Percentiles rank a stretch among this genome's conserved stretches.
phyloP scores from a whole-genome alignment of 2,329 filamentous ascomycete species.

The Epicoccum sorghinum region DNA sequence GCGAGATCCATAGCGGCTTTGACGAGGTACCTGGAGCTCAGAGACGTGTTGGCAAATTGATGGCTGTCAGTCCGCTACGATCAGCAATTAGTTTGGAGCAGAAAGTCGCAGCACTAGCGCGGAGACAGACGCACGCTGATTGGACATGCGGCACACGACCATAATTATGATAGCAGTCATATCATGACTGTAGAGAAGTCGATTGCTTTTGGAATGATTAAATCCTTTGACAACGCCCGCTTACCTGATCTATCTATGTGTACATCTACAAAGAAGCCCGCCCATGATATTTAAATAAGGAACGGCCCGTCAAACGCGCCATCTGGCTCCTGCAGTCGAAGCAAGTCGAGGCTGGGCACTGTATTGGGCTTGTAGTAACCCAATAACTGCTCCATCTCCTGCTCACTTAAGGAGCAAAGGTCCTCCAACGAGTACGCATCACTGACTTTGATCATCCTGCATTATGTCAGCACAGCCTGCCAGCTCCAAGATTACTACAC shows the following conservation, averaged over 20 bases:
- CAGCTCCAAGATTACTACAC: neutral
- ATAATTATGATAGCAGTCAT: slow-evolving; percentile 5
- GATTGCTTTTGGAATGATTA: slow-evolving; percentile 24
- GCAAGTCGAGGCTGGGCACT: slow-evolving; percentile 52
- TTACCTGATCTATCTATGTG: slow-evolving; percentile 12
- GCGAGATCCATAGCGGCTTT: slow-evolving; percentile 26
- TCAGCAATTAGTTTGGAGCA: too few species aligned
- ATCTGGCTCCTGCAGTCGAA: slow-evolving; percentile 49
- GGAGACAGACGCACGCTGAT: slow-evolving; percentile 28
- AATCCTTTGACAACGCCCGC: slow-evolving; percentile 17
- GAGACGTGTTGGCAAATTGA: neutral
- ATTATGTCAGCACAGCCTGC: slow-evolving; percentile 33
- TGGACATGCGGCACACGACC: slow-evolving; percentile 16
- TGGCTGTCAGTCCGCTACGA: neutral
- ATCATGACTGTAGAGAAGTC: slow-evolving; percentile 4
- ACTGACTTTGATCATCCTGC: slow-evolving; percentile 89
- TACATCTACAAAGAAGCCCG: neutral
- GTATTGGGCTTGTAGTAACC: slow-evolving; percentile 67
- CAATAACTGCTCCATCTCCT: slow-evolving; percentile 82
- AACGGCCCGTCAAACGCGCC: slow-evolving; percentile 57
- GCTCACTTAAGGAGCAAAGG: slow-evolving; percentile 78
- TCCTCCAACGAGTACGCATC: slow-evolving; percentile 86
- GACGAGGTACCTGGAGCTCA: too few species aligned
- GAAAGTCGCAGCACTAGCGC: slow-evolving; percentile 3
- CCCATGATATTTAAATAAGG: slow-evolving; percentile 33